Percentiles rank a stretch among this genome's conserved stretches.
Conservation (phyloP, 306 rosid genomes). For the Prosopis cineraria region DNA sequence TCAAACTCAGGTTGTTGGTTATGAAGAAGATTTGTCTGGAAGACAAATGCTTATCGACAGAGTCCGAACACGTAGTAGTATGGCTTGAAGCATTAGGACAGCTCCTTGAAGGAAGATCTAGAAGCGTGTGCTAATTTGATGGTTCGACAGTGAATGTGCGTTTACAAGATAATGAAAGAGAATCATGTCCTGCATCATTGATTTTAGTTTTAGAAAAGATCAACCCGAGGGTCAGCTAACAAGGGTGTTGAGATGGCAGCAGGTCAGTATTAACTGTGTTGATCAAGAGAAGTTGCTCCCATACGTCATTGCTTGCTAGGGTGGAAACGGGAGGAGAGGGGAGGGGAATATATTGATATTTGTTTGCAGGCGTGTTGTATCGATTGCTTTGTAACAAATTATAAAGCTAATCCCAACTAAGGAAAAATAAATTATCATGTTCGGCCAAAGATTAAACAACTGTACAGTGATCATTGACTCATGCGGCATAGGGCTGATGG, state of each 20-base stretch:
- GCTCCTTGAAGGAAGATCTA: slow-evolving; percentile 10
- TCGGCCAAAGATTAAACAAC: too few relatives aligned
- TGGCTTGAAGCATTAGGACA: slow-evolving; percentile 38
- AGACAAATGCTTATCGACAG: slow-evolving; percentile 91
- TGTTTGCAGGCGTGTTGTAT: neutral
- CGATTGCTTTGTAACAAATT: neutral
- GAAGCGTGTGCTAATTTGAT: slow-evolving; percentile 14
- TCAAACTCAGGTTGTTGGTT: slow-evolving; percentile 73
- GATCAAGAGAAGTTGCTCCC: slow-evolving; percentile 23
- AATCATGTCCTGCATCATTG: slow-evolving; percentile 28
- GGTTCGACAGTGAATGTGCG: slow-evolving; percentile 24
- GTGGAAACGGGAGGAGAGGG: neutral
- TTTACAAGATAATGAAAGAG: slow-evolving; percentile 32
- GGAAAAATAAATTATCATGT: neutral
- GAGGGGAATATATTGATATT: neutral
- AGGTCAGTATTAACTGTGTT: slow-evolving; percentile 30
- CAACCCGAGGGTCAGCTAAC: slow-evolving; percentile 22
- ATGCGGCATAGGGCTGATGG: neutral
- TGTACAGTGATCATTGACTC: neutral
- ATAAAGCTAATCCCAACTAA: neutral
- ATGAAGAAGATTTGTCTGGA: slow-evolving; percentile 92
- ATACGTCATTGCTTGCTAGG: neutral
- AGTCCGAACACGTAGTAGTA: slow-evolving; percentile 74
- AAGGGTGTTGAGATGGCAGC: slow-evolving; percentile 28
- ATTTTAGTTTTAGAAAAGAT: neutral